A percentile compares a stretch with the other conserved stretches of the same genome.
These are phyloP conservation scores for Aegilops umbellulata DNA, from an alignment of 176 grass and related monocot species.

Conservation along the genomic window DNA sequence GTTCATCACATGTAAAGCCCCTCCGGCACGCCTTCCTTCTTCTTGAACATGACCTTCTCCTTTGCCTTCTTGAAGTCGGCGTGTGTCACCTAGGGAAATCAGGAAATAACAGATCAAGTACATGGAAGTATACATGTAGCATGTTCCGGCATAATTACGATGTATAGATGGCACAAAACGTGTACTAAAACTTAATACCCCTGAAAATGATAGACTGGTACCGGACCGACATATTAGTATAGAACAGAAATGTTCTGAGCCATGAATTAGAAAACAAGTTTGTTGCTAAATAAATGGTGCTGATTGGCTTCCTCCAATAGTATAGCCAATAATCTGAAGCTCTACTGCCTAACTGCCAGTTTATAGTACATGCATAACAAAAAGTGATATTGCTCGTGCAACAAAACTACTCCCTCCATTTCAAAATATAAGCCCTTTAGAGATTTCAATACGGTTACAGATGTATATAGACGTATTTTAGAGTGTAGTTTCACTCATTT, in stretches of 20 bases:
- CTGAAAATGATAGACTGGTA: neutral
- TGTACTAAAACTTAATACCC: neutral
- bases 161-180: neutral
- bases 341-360: neutral
- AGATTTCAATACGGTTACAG: too few species aligned
- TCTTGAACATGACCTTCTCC: conserved; percentile 99
- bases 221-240: neutral
- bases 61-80: conserved; percentile 92
- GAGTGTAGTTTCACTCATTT: too few species aligned
- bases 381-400: neutral
- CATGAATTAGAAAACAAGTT: neutral
- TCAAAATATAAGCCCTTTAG: too few species aligned
- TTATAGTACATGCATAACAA: neutral
- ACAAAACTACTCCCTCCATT: too few species aligned
- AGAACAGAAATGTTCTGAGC: neutral
- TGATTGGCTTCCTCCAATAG: neutral
- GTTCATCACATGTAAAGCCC: conserved; percentile 88
- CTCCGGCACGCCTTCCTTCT: conserved; percentile 98
- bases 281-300: neutral
- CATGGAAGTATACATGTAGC: neutral
- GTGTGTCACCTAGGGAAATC: conserved; percentile 64
- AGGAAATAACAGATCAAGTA: conserved; percentile 1
- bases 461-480: too few species aligned
- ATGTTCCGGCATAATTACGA: neutral
- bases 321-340: neutral